Percentiles rank a stretch among this genome's conserved stretches.
These are phyloP conservation scores for maize (Zea mays) DNA, from an alignment of 176 grass and related monocot genomes.

Conservation along the genomic window Zm-B73-REFERENCE-NAM-5.0 NC_050100.1:23532501-23533000, in stretches of 20 bases:
- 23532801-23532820: constrained; percentile 92
- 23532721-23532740: constrained; percentile 25
- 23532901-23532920: constrained; percentile 20
- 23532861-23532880: constrained; percentile 92
- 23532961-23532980: constrained; percentile 53
- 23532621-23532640: constrained; percentile 93
- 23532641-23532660: constrained; percentile 79
- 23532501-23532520: too few relatives aligned
- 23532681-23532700: constrained; percentile 26
- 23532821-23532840: constrained; percentile 99
- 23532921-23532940: background rate
- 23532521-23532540: constrained; percentile 9
- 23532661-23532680: background rate
- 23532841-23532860: constrained; percentile 99
- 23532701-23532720: constrained; percentile 15
- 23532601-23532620: constrained; percentile 92
- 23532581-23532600: constrained; percentile 98
- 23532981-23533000: constrained; percentile 99
- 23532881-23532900: constrained; percentile 81
- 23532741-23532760: constrained; percentile 6
- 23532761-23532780: constrained; percentile 38
- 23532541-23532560: constrained; percentile 99
- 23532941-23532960: constrained; percentile 7
- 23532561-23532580: constrained; percentile 98
- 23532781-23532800: constrained; percentile 98